Conservation (phyloP, 2,329 filamentous ascomycete genomes). For the Aspergillus felis region DNA sequence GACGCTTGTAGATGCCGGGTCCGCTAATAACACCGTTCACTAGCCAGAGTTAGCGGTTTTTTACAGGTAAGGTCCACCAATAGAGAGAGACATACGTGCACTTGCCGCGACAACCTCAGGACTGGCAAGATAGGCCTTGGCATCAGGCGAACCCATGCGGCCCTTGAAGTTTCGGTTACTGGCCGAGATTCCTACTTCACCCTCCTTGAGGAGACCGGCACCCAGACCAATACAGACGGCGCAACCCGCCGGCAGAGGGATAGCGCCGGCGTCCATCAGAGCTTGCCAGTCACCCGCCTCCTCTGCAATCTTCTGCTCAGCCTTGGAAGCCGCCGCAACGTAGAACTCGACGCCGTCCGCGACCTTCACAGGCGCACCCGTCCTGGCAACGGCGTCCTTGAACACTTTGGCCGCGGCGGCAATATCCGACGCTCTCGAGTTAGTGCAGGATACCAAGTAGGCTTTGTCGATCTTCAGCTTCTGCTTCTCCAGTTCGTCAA, state of each 20-base stretch:
- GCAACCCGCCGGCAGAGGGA: slow-evolving; percentile 67
- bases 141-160: slow-evolving; percentile 75
- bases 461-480: slow-evolving; percentile 77
- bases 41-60: neutral
- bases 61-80: neutral
- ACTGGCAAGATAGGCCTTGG: slow-evolving; percentile 80
- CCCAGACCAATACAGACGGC: slow-evolving; percentile 84
- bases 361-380: slow-evolving; percentile 63
- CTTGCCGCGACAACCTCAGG: slow-evolving; percentile 92
- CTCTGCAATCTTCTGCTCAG: slow-evolving; percentile 74
- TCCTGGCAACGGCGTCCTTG: slow-evolving; percentile 63
- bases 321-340: slow-evolving; percentile 77
- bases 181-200: slow-evolving; percentile 82
- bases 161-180: slow-evolving; percentile 90
- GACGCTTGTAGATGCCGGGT: slow-evolving; percentile 72
- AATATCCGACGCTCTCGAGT: slow-evolving; percentile 76
- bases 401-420: slow-evolving; percentile 81
- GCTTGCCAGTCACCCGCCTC: slow-evolving; percentile 80
- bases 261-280: slow-evolving; percentile 74
- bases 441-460: slow-evolving; percentile 88
- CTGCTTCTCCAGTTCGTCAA: slow-evolving; percentile 67
- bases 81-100: slow-evolving; percentile 43
- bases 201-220: slow-evolving; percentile 71
- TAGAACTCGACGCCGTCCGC: slow-evolving; percentile 78
- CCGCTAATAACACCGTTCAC: slow-evolving; percentile 55